Base-by-base conservation (phyloP, 2,329 filamentous ascomycete species). In the Myriosclerotinia curreyana region DNA sequence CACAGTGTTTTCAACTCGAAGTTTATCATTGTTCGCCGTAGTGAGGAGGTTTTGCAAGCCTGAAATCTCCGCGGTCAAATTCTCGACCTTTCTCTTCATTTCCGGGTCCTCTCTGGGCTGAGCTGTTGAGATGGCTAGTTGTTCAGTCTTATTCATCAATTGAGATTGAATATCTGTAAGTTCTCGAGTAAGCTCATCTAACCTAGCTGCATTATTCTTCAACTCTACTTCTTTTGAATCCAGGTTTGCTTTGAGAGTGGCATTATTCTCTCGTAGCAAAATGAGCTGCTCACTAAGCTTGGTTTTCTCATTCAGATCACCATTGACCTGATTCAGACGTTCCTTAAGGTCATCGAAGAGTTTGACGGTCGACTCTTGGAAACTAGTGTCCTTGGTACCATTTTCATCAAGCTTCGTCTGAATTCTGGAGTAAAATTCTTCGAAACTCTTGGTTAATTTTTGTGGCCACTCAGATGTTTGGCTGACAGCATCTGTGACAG, bases 21-120 rank as follows among this genome's bases (percentile, higher is more conserved):
- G 51, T 11, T 72, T 69, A n/a, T 75, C 73, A 65, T 78, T 72
- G 11, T 74, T 73, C 28, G 75, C 76, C 17, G 68, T 66, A 38
- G 75, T 67, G 1, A 73, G 63, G 17, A 75, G 74, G 38, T 71
- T 62, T 1, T 74, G 66, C 28, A 67, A 65, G 22, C n/a, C 64
- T 40, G 53, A 61, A 42, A 22, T 75, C 60, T 63, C 64, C 64
- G 15, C 71, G 64, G 71, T 66, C 25, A 74, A 60, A 14, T 68
- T 65, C 34, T 69, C 48, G 40, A 73, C 60, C 48, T 65, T 69
- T 1, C 58, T 63, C 31, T 62, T 62, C 31, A 72, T 44, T 11
- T 44, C 42, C 12, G 67, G 52, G 54, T 72, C 67, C 31, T 73
- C 71, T 63, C 66, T 64, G 3, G 67, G 68, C 14, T 61, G 28